Evolutionary conservation across 2,329 filamentous ascomycete species (phyloP), one percentile per base, ranked within the genome.

Genomic region (Nakataea oryzae): DNA sequence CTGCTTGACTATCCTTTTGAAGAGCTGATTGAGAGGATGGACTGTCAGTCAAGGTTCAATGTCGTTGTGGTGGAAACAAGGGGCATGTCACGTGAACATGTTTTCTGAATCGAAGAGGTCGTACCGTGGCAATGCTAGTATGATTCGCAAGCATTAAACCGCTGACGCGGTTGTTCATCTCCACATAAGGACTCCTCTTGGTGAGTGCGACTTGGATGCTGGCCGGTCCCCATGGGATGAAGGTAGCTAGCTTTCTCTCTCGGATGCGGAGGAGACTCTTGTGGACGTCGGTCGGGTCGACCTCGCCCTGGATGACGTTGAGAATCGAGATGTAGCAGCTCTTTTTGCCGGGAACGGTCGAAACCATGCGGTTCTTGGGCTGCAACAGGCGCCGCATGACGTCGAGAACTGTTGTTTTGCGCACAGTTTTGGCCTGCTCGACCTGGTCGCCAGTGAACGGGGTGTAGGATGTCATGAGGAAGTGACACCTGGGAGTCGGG

Each of bases 331-430:
- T 97, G 79, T 99, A 99, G 79, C 95, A 99, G 77, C 92, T 97
- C 79, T 91, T 96, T 79, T 97, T 97, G 70, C 89, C 90, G 1
- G 93, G 93, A 62, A 92, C 89, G 27, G 95, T 96, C 28, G 93
- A 96, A 57, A 99, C 95, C 95, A 99, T 99, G 73, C 96, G 88
- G 76, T 99, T 99, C 81, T 99, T 99, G 54, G 95, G 95, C 76
- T 99, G 96, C 63, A 99, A 80, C 28, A 99, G 80, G 64, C 95
- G 85, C 63, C 95, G 86, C 95, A 99, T 99, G 65, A 99, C 96
- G 73, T 99, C 95, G 54, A 99, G 78, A 11, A 99, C 95, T 1
- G 95, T 99, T 2, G 96, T 99, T 78, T 97, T 99, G 65, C 96
- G 90, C 41, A 99, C 92, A 1, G 93, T 97, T 81, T 96, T 97